Base-by-base conservation (phyloP, 495 filamentous ascomycete species). In the Thozetella sp. region DNA sequence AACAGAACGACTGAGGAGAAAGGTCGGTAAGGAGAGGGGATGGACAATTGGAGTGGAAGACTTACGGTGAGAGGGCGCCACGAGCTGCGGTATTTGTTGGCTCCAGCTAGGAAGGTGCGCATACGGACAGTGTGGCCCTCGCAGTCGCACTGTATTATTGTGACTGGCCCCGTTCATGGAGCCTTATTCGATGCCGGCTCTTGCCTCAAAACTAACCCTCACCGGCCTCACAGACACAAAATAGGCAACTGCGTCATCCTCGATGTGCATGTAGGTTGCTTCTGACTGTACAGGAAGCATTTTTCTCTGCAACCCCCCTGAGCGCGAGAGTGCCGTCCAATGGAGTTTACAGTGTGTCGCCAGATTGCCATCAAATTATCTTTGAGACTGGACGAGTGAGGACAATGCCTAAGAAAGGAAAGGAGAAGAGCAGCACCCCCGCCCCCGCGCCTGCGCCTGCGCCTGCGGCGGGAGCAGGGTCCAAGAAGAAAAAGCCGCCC, bases 401-500 rank as follows among this genome's bases (percentile, higher is more conserved):
- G 53, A 72, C 30, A 50, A 77, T 77, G 74, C 68, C 46, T 34
- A 83, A 84, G 63, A 82, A 82, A 60, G 74, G 75, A 43, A 80
- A 80, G 62, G 67, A 70, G n/a, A 79, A 78, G 64, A 74, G 71
- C 59, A 63, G 63, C 54, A 63, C 74, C 26, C 66, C 67, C 54
- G 55, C 61, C 45, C 56, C 62, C 37, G 40, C 70, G 20, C n/a
- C n/a, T n/a, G 64, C 74, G 27, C 66, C 67, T 54, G 55, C 61
- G 50, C 56, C 62, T 43, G 40, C 70, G 20, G 55, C 64, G 52
- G 56, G 68, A 45, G 64, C 67, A n/a, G 66, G 63, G 19, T 61
- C 68, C 24, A 71, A 67, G 22, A 64, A 74, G 54, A 70, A 77
- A 63, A 65, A 77, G 22, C 43, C 58, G 25, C 63, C 65, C 22